Percentiles rank a stretch among this genome's conserved stretches.
phyloP scores from a whole-genome alignment of 148 eudicot species.

The Vaccinium darrowii region DNA sequence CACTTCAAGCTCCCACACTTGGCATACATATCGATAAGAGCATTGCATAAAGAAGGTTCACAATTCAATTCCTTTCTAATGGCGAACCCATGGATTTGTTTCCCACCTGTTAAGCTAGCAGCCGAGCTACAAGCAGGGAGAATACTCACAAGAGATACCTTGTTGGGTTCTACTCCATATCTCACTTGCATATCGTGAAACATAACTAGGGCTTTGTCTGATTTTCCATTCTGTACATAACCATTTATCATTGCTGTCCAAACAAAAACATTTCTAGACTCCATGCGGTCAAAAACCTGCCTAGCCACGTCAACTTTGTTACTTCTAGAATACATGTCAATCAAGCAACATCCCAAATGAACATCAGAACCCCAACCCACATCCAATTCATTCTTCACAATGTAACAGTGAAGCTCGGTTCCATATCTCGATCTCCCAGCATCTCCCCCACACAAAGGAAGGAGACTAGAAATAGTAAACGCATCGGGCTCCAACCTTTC shows the following conservation, averaged over 20 bases:
- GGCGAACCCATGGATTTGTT: constrained; percentile 46
- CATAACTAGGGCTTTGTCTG: constrained; percentile 32
- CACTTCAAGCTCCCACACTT: constrained; percentile 44
- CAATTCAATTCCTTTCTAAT: constrained; percentile 25
- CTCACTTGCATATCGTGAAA: constrained; percentile 40
- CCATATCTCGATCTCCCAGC: constrained; percentile 22
- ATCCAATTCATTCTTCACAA: constrained; percentile 28
- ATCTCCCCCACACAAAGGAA: constrained; percentile 33
- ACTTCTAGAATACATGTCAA: constrained; percentile 48
- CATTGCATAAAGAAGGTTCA: constrained; percentile 36
- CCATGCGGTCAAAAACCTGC: constrained; percentile 33
- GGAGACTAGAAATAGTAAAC: constrained; percentile 37
- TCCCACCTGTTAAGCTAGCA: constrained; percentile 34
- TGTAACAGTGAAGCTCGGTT: constrained; percentile 39
- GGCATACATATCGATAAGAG: constrained; percentile 43
- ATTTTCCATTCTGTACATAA: constrained; percentile 28
- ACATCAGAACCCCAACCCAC: constrained; percentile 26
- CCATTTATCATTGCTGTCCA: constrained; percentile 53
- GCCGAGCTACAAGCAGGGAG: constrained; percentile 39
- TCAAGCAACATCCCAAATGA: constrained; percentile 43
- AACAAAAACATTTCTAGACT: constrained; percentile 30
- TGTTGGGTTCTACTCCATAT: constrained; percentile 31
- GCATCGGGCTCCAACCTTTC: constrained; percentile 36
- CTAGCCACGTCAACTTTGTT: constrained; percentile 30
- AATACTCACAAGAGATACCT: constrained; percentile 38